Base-by-base conservation (phyloP, 139 green algal species). In the Microglena sp. region DNA sequence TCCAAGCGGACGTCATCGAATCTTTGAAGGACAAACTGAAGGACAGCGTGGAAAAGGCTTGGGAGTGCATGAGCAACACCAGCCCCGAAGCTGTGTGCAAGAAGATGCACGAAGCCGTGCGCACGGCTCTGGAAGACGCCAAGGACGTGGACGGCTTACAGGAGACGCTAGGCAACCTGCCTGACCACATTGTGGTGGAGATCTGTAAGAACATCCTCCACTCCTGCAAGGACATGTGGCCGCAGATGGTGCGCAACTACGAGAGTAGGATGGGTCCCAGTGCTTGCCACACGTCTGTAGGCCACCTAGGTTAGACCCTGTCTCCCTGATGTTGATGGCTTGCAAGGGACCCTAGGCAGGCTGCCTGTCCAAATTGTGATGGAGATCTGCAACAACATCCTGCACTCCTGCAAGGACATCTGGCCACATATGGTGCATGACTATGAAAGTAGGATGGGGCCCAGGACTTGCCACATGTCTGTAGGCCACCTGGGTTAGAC, bases 1-100 rank as follows among this genome's bases (percentile, higher is more conserved):
- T 74, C 35, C 72, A 79, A 67, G 72, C 72, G 60, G 36, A 77
- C 58, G 53, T 70, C 28, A 72, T 77, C 7, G 60, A 40, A 21
- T 28, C 31, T 0, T 65, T 77, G 30, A 68, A 68, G 58, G 64
- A 69, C 29, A 50, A 45, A 18, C 59, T 77, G 15, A 54, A 66
- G 58, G 59, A 50, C 43, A 8, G n/a, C n/a, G 18, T 1, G 56
- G 70, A 76, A 29, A 45, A 64, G 15, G 70, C 70, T 11, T 66
- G 45, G 15, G 26, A 46, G 8, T n/a, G 40, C 40, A 31, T 67
- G n/a, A n/a, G n/a, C n/a, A n/a, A n/a, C n/a, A n/a, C n/a, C n/a
- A n/a, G n/a, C n/a, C n/a, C n/a, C n/a, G n/a, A n/a, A n/a, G n/a
- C n/a, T 50, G 40, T 50, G 40, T 50, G 40, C 40, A 11, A 50